Base-by-base conservation (phyloP, 2,329 filamentous ascomycete genomes). In the Colletotrichum simmondsii region DNA sequence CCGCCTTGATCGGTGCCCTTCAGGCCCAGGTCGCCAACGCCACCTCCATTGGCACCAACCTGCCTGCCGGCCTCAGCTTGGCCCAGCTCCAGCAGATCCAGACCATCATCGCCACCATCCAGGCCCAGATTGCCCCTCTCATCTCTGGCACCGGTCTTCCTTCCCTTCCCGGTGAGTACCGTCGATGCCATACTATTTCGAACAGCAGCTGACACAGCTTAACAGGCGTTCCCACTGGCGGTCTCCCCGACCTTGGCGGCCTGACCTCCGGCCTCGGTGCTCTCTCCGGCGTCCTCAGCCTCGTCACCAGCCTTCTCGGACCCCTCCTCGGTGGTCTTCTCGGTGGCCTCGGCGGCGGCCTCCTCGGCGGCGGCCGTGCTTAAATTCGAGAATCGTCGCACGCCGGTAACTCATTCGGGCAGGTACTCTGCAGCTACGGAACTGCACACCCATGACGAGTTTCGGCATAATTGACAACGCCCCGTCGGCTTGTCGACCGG, bases 401-500 rank as follows among this genome's bases (percentile, higher is more conserved):
- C 22, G 49, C 56, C 56, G 37, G 60, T 3, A 71, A 73, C 67
- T 73, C 52, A n/a, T 68, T 49, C 53, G 52, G 58, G 71, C 68
- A 68, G 71, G 58, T 46, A 58, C 16, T 66, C 24, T 53, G 63
- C 63, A 64, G 68, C 62, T 24, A 64, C 62, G 59, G 62, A 71
- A 64, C 54, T 65, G 66, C 54, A 56, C 37, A 56, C 57, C 66
- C 66, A 65, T 37, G 28, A 16, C 53, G 71, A 65, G 71, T 61
- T 12, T 5, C 32, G 30, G 42, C 42, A 24, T 10, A 42, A 24
- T n/a, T 22, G 49, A 54, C 61, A 16, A 54, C 14, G 28, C 16
- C 46, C 30, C 14, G 30, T 26, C 28, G 14, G 26, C 46, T 56
- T 56, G 42, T 61, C 32, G 61, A 54, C 42, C 46, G 30, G 54